Conservation (phyloP, 2,329 filamentous ascomycete species). For the Fusarium goolgardi region DNA sequence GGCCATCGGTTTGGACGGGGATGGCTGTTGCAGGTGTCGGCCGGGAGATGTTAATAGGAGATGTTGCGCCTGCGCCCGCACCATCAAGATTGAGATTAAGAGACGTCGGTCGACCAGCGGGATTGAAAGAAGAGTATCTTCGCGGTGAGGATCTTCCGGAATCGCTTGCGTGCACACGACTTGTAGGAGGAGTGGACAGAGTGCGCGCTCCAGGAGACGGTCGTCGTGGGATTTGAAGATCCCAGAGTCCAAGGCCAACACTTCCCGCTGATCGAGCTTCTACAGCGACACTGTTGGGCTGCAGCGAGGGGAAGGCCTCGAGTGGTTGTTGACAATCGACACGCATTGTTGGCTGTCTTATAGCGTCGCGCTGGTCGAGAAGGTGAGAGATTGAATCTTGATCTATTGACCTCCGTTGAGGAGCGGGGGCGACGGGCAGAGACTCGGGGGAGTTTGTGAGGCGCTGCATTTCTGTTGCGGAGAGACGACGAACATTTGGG, state of each 20-base stretch:
- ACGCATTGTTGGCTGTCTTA: slow-evolving; percentile 48
- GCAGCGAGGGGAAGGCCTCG: slow-evolving; percentile 28
- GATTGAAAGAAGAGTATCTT: slow-evolving; percentile 65
- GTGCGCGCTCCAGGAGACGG: slow-evolving; percentile 56
- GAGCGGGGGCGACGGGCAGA: slow-evolving; percentile 63
- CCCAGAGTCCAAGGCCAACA: slow-evolving; percentile 32
- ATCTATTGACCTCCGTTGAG: slow-evolving; percentile 54
- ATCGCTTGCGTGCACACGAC: slow-evolving; percentile 52
- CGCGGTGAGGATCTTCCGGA: slow-evolving; percentile 53
- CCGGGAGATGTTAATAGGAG: slow-evolving; percentile 32
- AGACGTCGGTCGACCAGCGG: slow-evolving; percentile 56
- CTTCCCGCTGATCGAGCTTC: slow-evolving; percentile 40
- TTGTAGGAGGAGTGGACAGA: slow-evolving; percentile 65
- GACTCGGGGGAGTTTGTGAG: slow-evolving; percentile 68
- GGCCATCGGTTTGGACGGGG: slow-evolving; percentile 43
- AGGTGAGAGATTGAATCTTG: slow-evolving; percentile 50
- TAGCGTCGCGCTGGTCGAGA: slow-evolving; percentile 48
- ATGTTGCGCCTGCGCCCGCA: slow-evolving; percentile 21
- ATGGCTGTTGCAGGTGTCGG: slow-evolving; percentile 45
- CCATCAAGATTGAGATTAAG: slow-evolving; percentile 57
- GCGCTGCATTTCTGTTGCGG: slow-evolving; percentile 68
- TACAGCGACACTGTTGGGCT: slow-evolving; percentile 43
- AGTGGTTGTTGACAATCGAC: slow-evolving; percentile 33
- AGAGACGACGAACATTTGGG: slow-evolving; percentile 64
- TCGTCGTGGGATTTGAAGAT: slow-evolving; percentile 45